phyloP scores from a whole-genome alignment of 2,329 filamentous ascomycete species.

The Cercospora citrullina region DNA sequence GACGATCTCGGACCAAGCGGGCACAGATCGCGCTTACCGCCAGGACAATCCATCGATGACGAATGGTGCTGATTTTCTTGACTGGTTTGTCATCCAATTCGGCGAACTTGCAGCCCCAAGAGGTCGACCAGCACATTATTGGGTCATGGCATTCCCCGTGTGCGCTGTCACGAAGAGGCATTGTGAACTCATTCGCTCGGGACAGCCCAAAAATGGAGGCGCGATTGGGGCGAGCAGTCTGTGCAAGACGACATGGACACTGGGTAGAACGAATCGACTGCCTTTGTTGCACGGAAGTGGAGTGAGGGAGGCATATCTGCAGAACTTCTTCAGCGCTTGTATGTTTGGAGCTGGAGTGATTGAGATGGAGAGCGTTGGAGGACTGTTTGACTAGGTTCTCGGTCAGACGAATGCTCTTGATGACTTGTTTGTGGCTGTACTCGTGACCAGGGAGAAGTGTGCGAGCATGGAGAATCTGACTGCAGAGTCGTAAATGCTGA shows the following conservation, averaged over 20 bases:
- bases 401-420: not conserved
- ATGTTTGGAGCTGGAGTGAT: slow-evolving; percentile 5
- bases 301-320: not conserved
- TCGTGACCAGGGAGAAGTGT: not conserved
- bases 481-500: not conserved
- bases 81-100: slow-evolving; percentile 9
- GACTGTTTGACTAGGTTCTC: slow-evolving; percentile 1
- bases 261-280: slow-evolving; percentile 4
- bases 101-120: not conserved
- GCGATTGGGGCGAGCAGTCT: not conserved
- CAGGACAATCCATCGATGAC: not conserved
- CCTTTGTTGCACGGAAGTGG: slow-evolving; percentile 9
- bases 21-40: not conserved
- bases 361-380: slow-evolving; percentile 7
- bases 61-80: not conserved
- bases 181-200: not conserved
- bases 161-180: slow-evolving; percentile 1
- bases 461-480: not conserved
- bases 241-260: slow-evolving; percentile 8
- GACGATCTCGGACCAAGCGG: slow-evolving; percentile 2
- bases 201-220: not conserved
- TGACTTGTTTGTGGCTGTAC: not conserved
- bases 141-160: slow-evolving; percentile 15
- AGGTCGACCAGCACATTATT: not conserved
- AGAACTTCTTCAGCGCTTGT: slow-evolving; percentile 13